Evolutionary conservation across 2,329 filamentous ascomycete genomes (phyloP), one percentile per base, ranked within the genome.

Genomic region (Endocalyx cinctus): DNA sequence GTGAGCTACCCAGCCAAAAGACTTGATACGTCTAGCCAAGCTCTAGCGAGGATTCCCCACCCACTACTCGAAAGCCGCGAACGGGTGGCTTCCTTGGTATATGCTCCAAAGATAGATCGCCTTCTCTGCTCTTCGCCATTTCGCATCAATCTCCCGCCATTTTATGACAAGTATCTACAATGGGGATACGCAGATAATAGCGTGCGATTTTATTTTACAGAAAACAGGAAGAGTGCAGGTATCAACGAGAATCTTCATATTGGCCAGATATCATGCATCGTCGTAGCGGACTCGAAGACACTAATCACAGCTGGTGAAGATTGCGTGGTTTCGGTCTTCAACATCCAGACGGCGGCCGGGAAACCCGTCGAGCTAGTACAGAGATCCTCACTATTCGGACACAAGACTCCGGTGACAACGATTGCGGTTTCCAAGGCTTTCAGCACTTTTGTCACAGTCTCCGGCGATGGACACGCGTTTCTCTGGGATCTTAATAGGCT

Each of bases 101-200:
- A 87, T 52, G 83, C 86, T 0, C 66, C 80, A 7, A 92, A 87
- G 49, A 72, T 87, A 7, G 89, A 96, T 52, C 81, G 86, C 11
- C 67, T 97, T 5, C 69, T 97, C 4, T 94, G 84, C 50, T 83
- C 87, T 4, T 84, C 86, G 12, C 80, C 88, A 0, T 87, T 94
- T 60, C 77, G 87, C 14, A 70, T 96, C 26, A 92, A 96, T 51
- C 79, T 97, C 10, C 84, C 89, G 1, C 89, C 90, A 0, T 66
- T 69, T 31, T 94, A 87, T 53, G 89, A 97, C 60, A 88, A 88
- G 48, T 95, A 87, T 51, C 74, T 97, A 46, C 88, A 96, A 63
- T 97, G 90, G 90, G 90, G 90, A 2, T 97, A 94, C 50, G 84
- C 87, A 1, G 92, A 98, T 58, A 87, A 86, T 48, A 94, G 87